Base-by-base conservation (phyloP, 768 basidiomycete species). In the Pleurotus platypus region DNA sequence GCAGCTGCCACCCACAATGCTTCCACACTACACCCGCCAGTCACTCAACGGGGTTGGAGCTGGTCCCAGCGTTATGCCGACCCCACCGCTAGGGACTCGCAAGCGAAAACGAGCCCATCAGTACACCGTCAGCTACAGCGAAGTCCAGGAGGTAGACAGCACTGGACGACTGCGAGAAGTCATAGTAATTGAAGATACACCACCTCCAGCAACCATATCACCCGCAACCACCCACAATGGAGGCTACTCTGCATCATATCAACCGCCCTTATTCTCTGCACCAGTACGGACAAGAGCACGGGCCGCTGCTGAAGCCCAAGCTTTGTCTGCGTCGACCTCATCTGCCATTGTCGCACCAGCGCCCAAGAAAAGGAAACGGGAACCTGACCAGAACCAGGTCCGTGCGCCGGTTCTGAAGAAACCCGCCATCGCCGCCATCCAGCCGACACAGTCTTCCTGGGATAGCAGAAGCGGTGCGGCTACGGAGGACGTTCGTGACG, bases 161-260 rank as follows among this genome's bases (percentile, higher is more conserved):
- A 77, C 87, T 49, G 92, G 92, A 59, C 77, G 79, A 62, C 77
- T 92, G 39, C 77, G 92, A 54, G 92, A 94, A 70, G 89, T 94
- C 69, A 94, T 94, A 72, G 87, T 94, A 64, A 92, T 94, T 70
- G 92, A 94, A 64, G 92, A 94, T 75, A 93, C 92, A 45, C 92
- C 92, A 26, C 91, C 91, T 43, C 83, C 86, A 55, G 51, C 51
- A 35, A 90, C 91, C 50, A 81, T 86, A 67, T 90, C 89, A 51
- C 87, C 90, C 57, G 83, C 89, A 58, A 80, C 85, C 35, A 85
- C 87, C 27, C 82, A 86, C 69, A 84, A 82, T 62, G 80, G 83
- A 59, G 82, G 81, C 60, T 90, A 80, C 71, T 92, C 90, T 48
- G 81, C 86, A 45, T 89, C 89, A 58, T 89, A 89, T 75, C 90